Base-by-base conservation (phyloP, 2,329 filamentous ascomycete genomes). In the Microcyclospora tardicrescens region DNA sequence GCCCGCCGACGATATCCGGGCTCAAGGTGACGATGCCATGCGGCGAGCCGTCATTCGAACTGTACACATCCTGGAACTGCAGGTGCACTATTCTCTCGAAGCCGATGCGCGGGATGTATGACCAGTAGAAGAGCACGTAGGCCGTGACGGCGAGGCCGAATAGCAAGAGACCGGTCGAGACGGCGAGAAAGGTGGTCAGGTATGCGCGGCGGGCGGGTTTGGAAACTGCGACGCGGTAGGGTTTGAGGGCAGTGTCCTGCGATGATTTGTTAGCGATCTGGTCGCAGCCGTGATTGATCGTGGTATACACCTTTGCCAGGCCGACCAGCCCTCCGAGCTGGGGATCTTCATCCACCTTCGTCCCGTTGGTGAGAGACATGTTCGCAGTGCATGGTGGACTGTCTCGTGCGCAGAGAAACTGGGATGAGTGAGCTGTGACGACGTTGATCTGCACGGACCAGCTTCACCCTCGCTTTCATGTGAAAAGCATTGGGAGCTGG, bases 51-150 rank as follows among this genome's bases (percentile, higher is more conserved):
- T 52, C 43, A 13, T 41, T 39, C 27, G 15, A 11, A 31, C 38
- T 32, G 41, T 52, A 46, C 33, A 59, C 61, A 39, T 65, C 70
- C 63, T 74, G 72, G 60, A 77, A 83, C 58, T 82, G 77, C 14
- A 84, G 61, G 60, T 82, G 74, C 6, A 83, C 66, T 5, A 68
- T 64, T n/a, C 72, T 67, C 43, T 70, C 63, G 43, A 82, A 67
- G 39, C 75, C 73, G 46, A 79, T 72, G 37, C 74, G 70, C 1
- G 80, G 80, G 15, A 84, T 73, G 60, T 77, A 82, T 44, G 69
- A 71, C 58, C 71, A 69, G 63, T 84, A 84, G 62, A 84, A 83
- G 13, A 78, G 61, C 28, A 66, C 64, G 55, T 83, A 84, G 28
- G 77, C 75, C 30, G 73, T 53, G 6, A 70, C 60, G 5, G 79